Base-by-base conservation (phyloP, 352 stramenopile genomes). In the Pythium coloratum region DNA sequence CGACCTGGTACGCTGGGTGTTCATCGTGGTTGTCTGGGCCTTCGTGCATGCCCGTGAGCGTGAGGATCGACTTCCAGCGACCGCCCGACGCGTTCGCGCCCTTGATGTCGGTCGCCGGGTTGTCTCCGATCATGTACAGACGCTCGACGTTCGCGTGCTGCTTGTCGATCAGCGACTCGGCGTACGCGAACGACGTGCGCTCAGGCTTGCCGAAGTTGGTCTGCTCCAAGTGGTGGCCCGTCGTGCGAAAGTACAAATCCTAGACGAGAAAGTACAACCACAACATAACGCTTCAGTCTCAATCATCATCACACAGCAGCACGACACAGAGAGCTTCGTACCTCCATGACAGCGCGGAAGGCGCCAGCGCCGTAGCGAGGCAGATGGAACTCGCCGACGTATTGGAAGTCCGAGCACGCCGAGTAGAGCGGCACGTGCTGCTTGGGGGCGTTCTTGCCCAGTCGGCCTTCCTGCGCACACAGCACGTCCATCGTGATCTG, bases 91-190 rank as follows among this genome's bases (percentile, higher is more conserved):
- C 70, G 36, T 94, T 94, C 18, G 88, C 88, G 8, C 88, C 88
- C 54, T 88, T 81, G 73, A 95, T 91, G 55, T 95, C 88, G 14
- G 88, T 94, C 64, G 71, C 74, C 1, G 88, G 86, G 70, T 95
- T 95, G 72, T 95, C 88, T 51, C 88, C 88, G 28, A 95, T 77
- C 88, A 95, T 95, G 76, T 95, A 95, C 62, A 95, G 87, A 42
- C 78, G 73, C 54, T 90, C 71, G 6, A 94, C 81, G 42, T 86
- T 62, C 26, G 65, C 67, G 73, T 86, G 80, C 60, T 95, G 88
- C 30, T 69, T 69, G 59, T 92, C 84, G 44, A 95, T 87, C 30
- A 94, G 75, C 47, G 75, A 80, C 80, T 94, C 88, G 0, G 83
- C 84, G 71, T 90, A 95, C 34, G 66, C 36, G 58, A 91, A 95